A percentile compares a stretch with the other conserved stretches of the same genome.
These are phyloP conservation scores for Allium sativum DNA, from an alignment of 106 monocot species.

Conservation along the genomic window DNA sequence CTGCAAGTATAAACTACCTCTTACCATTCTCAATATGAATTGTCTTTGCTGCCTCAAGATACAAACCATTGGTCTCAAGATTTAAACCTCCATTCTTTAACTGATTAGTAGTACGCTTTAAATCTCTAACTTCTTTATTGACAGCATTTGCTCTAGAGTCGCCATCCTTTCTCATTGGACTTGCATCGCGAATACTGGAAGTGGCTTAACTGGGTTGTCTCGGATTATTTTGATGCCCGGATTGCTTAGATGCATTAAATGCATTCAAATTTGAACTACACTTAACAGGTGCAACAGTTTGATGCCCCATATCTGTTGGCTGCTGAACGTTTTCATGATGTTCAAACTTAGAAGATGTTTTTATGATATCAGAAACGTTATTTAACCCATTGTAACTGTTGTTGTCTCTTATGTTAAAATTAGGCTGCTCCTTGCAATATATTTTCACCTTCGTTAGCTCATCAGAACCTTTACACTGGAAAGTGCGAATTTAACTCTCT, in stretches of 20 bases:
- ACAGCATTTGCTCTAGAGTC: conserved; percentile 27
- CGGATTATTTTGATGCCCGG: conserved; percentile 12
- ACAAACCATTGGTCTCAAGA: no score
- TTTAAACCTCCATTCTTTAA: no score
- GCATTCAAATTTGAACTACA: conserved; percentile 18
- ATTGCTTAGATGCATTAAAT: conserved; percentile 17
- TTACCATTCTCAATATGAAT: no score
- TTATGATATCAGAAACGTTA: conserved; percentile 2
- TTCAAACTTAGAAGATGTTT: conserved; percentile 9
- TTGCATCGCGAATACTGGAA: conserved; percentile 30
- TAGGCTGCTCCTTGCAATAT: not conserved
- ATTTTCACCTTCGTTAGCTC: conserved; percentile 1
- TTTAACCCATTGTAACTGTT: conserved; percentile 7
- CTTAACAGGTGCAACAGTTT: conserved; percentile 17
- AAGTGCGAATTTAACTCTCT: conserved; percentile 11
- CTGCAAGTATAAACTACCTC: no score
- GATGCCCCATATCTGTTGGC: conserved; percentile 8
- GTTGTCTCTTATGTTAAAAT: conserved; percentile 4
- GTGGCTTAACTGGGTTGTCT: conserved; percentile 36
- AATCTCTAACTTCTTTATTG: conserved; percentile 31
- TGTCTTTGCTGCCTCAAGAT: no score
- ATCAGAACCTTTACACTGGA: conserved; percentile 8
- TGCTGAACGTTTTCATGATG: conserved; percentile 12
- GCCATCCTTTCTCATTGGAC: conserved; percentile 38
- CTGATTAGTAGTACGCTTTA: conserved; percentile 19